Percentiles rank a stretch among this genome's conserved stretches.
Evolutionary conservation across 768 basidiomycete species (phyloP).

Genomic region (Boletus reticulatus): DNA sequence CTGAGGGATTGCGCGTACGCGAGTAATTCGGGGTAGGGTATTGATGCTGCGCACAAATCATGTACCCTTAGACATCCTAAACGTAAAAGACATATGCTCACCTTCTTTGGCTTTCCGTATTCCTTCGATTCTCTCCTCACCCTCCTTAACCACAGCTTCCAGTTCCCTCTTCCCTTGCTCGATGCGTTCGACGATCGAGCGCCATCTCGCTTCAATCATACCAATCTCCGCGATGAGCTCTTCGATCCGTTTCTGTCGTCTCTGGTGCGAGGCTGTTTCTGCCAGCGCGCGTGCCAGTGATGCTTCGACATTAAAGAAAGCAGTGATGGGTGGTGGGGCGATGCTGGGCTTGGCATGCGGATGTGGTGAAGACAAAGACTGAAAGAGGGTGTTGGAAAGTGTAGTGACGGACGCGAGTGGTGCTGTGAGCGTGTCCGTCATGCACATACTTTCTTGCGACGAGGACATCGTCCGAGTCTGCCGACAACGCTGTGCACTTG

Average conservation of each 20-base stretch:
- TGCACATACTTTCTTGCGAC: conserved; percentile 29
- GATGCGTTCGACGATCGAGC: conserved; percentile 62
- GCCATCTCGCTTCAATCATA: conserved; percentile 64
- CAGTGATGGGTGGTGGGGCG: conserved; percentile 46
- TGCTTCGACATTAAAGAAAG: conserved; percentile 63
- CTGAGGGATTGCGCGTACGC: conserved; percentile 84
- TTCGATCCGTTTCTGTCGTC: conserved; percentile 73
- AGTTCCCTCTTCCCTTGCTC: conserved; percentile 67
- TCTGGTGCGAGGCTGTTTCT: conserved; percentile 68
- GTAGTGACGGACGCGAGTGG: conserved; percentile 62
- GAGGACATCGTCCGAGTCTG: conserved; percentile 1
- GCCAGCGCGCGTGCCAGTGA: conserved; percentile 64
- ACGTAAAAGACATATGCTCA: conserved; percentile 28
- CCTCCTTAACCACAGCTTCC: conserved; percentile 68
- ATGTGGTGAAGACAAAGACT: conserved; percentile 68
- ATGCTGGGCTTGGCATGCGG: conserved; percentile 23
- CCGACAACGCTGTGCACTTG: too few relatives aligned
- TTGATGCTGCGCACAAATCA: conserved; percentile 48
- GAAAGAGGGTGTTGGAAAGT: conserved; percentile 67
- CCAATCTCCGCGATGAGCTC: conserved; percentile 68
- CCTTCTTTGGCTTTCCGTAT: conserved; percentile 74
- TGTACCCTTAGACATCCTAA: background rate
- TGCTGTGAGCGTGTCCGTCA: conserved; percentile 58
- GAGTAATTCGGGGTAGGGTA: conserved; percentile 80
- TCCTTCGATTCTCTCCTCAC: conserved; percentile 67